These are phyloP conservation scores for Coffea humblotiana DNA, from an alignment of 305 asterid species.

Conservation along the genomic window DNA sequence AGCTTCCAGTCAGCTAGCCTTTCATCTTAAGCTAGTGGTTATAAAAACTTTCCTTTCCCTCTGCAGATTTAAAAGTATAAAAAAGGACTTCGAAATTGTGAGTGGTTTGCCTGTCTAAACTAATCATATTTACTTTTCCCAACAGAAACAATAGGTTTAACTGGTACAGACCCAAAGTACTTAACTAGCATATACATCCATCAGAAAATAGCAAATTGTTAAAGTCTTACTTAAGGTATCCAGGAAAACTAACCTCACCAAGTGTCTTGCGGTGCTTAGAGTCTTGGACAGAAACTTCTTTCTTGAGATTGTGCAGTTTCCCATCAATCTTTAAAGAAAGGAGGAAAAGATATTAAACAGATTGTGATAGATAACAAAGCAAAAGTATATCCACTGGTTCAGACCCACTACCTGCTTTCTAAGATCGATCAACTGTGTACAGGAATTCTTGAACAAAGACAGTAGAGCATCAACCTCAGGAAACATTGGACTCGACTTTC, in stretches of 20 bases:
- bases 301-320: constrained; percentile 71
- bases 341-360: constrained; percentile 19
- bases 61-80: neutral
- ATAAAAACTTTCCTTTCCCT: neutral
- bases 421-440: constrained; percentile 77
- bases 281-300: constrained; percentile 86
- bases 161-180: neutral
- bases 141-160: constrained; percentile 1
- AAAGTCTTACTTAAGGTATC: neutral
- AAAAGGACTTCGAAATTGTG: neutral
- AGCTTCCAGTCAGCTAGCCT: neutral
- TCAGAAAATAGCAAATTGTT: neutral
- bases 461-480: constrained; percentile 92
- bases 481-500: constrained; percentile 69
- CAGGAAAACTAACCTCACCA: constrained; percentile 61
- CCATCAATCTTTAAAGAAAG: constrained; percentile 66
- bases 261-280: constrained; percentile 92
- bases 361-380: neutral
- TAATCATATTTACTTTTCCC: neutral
- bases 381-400: neutral
- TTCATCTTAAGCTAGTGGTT: neutral
- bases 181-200: neutral
- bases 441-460: constrained; percentile 81
- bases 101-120: neutral
- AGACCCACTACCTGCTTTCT: constrained; percentile 64